Evolutionary conservation across 352 stramenopile species (phyloP), one percentile per base, ranked within the genome.

Genomic region (Phytophthora ramorum): DNA sequence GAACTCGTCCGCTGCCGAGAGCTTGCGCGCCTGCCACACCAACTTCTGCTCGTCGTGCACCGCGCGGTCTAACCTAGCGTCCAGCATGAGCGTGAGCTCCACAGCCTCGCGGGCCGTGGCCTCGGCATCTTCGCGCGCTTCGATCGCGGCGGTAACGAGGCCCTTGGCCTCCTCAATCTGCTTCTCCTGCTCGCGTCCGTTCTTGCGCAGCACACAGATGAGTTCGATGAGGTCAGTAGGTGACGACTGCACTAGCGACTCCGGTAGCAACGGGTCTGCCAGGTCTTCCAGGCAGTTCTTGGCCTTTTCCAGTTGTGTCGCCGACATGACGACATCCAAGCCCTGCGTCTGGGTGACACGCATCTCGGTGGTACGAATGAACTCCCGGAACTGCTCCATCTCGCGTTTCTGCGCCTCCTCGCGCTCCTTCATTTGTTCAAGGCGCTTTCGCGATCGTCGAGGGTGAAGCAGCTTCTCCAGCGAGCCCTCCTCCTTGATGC

Each of bases 361-460:
- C 60, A 75, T 76, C 52, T 94, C 85, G 4, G 85, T 92, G 9
- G 58, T 79, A 40, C 81, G 81, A 49, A 95, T 91, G 54, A 93
- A 93, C 65, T 91, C 83, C n/a, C 85, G 83, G 61, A 95, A 95
- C 58, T 95, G 85, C 65, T 95, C 85, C 85, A 95, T 92, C 64
- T 95, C 87, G 26, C 77, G 76, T 58, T 91, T 88, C 58, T 92
- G 85, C 19, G 85, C 78, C 61, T 94, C 80, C 51, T 94, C 85
- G 16, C 74, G 81, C 66, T 92, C 77, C 38, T 76, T 83, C 66
- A 92, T 63, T 34, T 87, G 61, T 63, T 92, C 83, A 46, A 89
- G 54, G 12, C 84, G 81, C 22, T 81, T 80, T 2, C 76, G 76
- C n/a, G 78, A 81, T n/a, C 82, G 83, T 6, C 85, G 81, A 10